phyloP scores from a whole-genome alignment of 2,329 filamentous ascomycete genomes.

The Colletotrichum siamense region DNA sequence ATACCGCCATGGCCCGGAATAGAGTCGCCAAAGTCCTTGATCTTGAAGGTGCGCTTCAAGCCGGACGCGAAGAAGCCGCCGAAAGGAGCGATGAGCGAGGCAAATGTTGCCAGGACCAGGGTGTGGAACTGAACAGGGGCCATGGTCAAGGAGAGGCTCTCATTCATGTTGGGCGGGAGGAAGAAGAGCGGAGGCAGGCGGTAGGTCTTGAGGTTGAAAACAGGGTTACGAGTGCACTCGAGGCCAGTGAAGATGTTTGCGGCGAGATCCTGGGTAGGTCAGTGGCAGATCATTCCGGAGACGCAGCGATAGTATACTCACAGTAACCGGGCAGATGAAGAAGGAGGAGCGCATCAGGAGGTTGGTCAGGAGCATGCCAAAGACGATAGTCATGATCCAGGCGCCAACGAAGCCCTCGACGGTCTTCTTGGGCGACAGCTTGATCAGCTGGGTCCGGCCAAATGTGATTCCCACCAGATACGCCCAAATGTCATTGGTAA shows the following conservation, averaged over 20 bases:
- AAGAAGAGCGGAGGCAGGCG: conserved; percentile 76
- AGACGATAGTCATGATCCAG: conserved; percentile 93
- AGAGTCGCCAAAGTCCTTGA: conserved; percentile 99
- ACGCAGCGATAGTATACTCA: conserved; percentile 38
- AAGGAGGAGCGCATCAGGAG: conserved; percentile 90
- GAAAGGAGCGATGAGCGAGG: conserved; percentile 95
- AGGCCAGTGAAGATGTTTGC: conserved; percentile 92
- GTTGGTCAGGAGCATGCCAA: conserved; percentile 82
- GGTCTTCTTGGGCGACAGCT: conserved; percentile 98
- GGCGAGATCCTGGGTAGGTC: conserved; percentile 71
- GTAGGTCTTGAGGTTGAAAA: conserved; percentile 82
- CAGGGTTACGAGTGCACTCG: conserved; percentile 88
- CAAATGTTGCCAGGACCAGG: conserved; percentile 88
- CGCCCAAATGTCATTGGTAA: conserved; percentile 98
- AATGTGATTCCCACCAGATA: conserved; percentile 98
- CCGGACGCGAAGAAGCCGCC: conserved; percentile 98
- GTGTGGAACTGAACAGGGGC: conserved; percentile 95
- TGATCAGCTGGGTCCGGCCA: conserved; percentile 94
- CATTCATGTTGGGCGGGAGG: conserved; percentile 55
- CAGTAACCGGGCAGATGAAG: conserved; percentile 96
- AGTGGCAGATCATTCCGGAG: background rate
- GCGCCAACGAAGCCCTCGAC: conserved; percentile 97
- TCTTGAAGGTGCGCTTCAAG: conserved; percentile 98
- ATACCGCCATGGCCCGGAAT: conserved; percentile 98
- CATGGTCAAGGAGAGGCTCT: conserved; percentile 70